phyloP scores from a whole-genome alignment of 768 basidiomycete genomes.

The Serendipita indica region DNA sequence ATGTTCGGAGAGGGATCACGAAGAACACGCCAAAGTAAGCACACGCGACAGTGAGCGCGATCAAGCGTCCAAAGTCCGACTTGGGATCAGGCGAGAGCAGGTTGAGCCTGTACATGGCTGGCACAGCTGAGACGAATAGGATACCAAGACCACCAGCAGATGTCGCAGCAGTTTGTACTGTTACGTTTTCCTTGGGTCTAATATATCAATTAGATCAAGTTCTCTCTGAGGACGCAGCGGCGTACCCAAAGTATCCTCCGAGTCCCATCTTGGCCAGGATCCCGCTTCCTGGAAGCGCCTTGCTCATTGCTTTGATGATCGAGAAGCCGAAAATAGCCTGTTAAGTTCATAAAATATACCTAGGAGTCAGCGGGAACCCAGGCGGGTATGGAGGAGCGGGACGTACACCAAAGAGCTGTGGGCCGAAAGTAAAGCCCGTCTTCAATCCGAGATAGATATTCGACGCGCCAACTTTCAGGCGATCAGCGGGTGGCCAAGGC shows the following conservation, averaged over 20 bases:
- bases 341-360: neutral
- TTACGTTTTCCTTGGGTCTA: slow-evolving; percentile 53
- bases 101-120: slow-evolving; percentile 43
- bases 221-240: neutral
- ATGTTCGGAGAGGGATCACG: slow-evolving; percentile 45
- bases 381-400: too few species aligned
- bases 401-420: slow-evolving; percentile 43
- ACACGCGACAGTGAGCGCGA: slow-evolving; percentile 38
- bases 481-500: neutral
- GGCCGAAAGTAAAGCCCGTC: slow-evolving; percentile 53
- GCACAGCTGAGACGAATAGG: slow-evolving; percentile 43
- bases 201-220: neutral
- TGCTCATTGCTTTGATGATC: slow-evolving; percentile 43
- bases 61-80: slow-evolving; percentile 37
- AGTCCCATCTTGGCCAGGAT: slow-evolving; percentile 28
- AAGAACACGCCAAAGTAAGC: slow-evolving; percentile 54
- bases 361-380: too few species aligned
- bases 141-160: slow-evolving; percentile 36
- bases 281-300: slow-evolving; percentile 32
- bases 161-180: slow-evolving; percentile 43
- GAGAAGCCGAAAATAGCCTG: slow-evolving; percentile 45
- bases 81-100: slow-evolving; percentile 33
- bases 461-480: slow-evolving; percentile 15
- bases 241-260: slow-evolving; percentile 37
- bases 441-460: slow-evolving; percentile 51